Evolutionary conservation across 2,329 filamentous ascomycete genomes (phyloP), one percentile per base, ranked within the genome.

Genomic region (Nemania diffusa): DNA sequence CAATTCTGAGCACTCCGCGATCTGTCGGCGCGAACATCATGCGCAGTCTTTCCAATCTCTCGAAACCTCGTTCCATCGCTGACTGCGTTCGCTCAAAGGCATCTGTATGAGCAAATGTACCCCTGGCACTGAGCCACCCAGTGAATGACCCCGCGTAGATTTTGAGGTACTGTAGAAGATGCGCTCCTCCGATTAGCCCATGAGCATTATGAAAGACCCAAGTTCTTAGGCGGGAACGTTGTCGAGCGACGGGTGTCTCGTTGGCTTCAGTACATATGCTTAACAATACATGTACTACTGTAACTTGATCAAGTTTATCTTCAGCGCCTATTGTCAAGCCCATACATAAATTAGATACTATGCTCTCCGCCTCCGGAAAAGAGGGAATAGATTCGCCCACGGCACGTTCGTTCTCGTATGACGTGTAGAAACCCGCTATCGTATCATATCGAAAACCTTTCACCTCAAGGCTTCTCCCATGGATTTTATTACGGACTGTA

Each of bases 31-130:
- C 59, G 42, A 67, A 67, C 17, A 20, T 27, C 64, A 67, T 67
- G 4, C 64, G 44, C n/a, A 62, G 42, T 40, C 53, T 62, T 46
- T 67, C 64, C 40, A 67, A 22, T 20, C 11, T 63, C n/a, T 63
- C 59, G 20, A 67, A 62, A 1, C 58, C 40, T 32, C 42, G 32
- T n/a, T 62, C 64, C 34, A 63, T 46, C 26, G 42, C 46, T 44
- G 6, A 52, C 32, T 57, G 64, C 7, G 42, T 26, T 34, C 42
- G 27, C 27, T 62, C 53, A 26, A 58, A 37, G n/a, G 5, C 37
- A 1, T 57, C 20, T 17, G 22, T 37, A 27, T 63, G 46, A 20
- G 15, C 20, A 2, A 11, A 17, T 26, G 15, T 27, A 13, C 26
- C 9, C 11, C 11, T 11, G 13, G 32, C 13, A 9, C 13, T 22